These are phyloP conservation scores for Hypomontagnella monticulosa DNA, from an alignment of 495 filamentous ascomycete genomes.

Conservation along the genomic window DNA sequence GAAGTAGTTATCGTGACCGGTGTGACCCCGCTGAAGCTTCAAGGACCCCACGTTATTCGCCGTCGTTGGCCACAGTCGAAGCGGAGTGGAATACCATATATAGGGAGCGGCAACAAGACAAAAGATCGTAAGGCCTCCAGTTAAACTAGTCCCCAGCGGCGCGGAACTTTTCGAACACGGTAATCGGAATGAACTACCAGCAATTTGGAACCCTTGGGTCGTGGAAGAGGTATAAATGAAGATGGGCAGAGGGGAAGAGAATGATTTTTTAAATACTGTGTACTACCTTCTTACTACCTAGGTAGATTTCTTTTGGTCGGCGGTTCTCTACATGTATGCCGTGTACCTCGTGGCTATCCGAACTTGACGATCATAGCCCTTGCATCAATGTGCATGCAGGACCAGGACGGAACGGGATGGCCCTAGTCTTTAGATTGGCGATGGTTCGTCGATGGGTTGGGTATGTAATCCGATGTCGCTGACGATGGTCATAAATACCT, in stretches of 20 bases:
- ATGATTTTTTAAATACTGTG: slow-evolving; percentile 5
- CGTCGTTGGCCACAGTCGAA: slow-evolving; percentile 17
- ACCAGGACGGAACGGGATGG: slow-evolving; percentile 37
- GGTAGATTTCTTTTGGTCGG: slow-evolving; percentile 7
- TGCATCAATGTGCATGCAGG: slow-evolving; percentile 38
- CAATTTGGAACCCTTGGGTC: slow-evolving; percentile 11
- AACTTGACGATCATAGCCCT: slow-evolving; percentile 35
- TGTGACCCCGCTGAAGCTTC: slow-evolving; percentile 31
- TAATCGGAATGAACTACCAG: slow-evolving; percentile 16
- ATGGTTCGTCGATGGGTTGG: slow-evolving; percentile 29
- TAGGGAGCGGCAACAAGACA: neutral
- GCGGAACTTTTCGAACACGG: neutral
- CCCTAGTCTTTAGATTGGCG: slow-evolving; percentile 36
- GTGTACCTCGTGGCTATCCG: slow-evolving; percentile 28
- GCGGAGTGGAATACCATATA: slow-evolving; percentile 27
- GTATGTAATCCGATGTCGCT: slow-evolving; percentile 42
- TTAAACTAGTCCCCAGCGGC: neutral
- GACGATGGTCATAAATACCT: slow-evolving; percentile 16
- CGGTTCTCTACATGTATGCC: slow-evolving; percentile 14
- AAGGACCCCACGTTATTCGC: slow-evolving; percentile 34
- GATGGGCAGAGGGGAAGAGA: slow-evolving; percentile 10
- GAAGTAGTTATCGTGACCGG: slow-evolving; percentile 38
- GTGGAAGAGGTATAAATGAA: slow-evolving; percentile 11
- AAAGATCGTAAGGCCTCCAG: slow-evolving; percentile 23
- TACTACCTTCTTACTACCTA: slow-evolving; percentile 1